Evolutionary conservation across 441 rosid genomes (phyloP), one percentile per base, ranked within the genome.

Genomic region (Dalechampia spathulata): DNA sequence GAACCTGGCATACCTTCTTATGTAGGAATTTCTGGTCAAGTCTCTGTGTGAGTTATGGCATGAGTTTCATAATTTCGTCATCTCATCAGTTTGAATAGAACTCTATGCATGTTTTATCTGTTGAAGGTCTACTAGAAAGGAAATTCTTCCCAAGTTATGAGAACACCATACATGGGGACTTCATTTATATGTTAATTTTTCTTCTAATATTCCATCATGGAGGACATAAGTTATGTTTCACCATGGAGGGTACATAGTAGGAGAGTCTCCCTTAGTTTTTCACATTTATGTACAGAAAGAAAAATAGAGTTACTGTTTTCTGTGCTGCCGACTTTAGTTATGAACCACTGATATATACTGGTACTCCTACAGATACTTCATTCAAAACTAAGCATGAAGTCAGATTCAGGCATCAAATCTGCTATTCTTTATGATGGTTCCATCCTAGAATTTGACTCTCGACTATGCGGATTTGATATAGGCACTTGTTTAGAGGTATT

Each of bases 401-500:
- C 61, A 20, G 74, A 64, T 63, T 26, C 70, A 42, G 60, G 73
- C 56, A 65, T 90, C 72, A 72, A 78, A 63, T 79, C 83, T 66
- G 93, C 93, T 43, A 70, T 75, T 57, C 95, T 93, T 37, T 93
- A 82, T 68, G 85, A 85, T 68, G 99, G 97, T 53, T 93, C 96
- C 34, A 83, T 93, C 62, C 75, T 80, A 37, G 78, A 65, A 42
- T 81, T 81, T 56, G 96, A 93, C 75, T 66, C 83, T 52, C 83
- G 91, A 63, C 66, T 90, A 54, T 5, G 74, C 40, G 78, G 83
- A 56, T 64, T 85, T 64, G 95, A 90, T 72, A 80, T 93, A 9
- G 95, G 86, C 65, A 85, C 99, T 61, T 93, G 99, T 83, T 77
- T 90, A 44, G 99, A 93, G 97, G 97, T 92, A 61, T 51, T 54